Base-by-base conservation (phyloP, 192 early-diverging fungal genomes). In the Coemansia umbellata region DNA sequence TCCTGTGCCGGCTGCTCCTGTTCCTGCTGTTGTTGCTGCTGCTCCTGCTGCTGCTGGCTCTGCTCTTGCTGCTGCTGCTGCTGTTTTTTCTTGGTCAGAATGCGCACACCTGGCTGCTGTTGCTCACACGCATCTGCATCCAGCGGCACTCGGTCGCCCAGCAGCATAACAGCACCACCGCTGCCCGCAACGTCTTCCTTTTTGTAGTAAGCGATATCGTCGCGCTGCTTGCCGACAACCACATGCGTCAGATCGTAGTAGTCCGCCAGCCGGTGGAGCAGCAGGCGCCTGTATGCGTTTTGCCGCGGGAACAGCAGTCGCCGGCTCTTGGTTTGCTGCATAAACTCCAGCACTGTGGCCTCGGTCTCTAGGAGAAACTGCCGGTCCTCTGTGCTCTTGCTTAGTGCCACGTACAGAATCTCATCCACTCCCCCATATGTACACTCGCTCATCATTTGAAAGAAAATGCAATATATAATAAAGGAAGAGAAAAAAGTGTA, bases 201-300 rank as follows among this genome's bases (percentile, higher is more conserved):
- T 23, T 39, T 49, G 37, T 68, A 68, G 24, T 56, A 55, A 13
- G 49, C 58, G 2, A 68, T 52, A 21, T 68, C 65, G 15, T 68
- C 53, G n/a, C 50, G 33, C 14, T 36, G 21, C 2, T 31, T 35
- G 4, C 65, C 65, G 5, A 55, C 65, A 3, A 60, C 57, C 5
- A 68, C 65, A 32, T 68, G 65, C 0, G 11, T 41, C n/a, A 68
- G 23, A 1, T 27, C 15, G 15, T 68, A 60, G 35, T 68, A 55
- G 7, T 60, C 65, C 0, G 44, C 65, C 6, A 68, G 37, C 27
- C 60, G 60, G 22, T 68, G 65, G 1, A 68, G 28, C 3, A 68
- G 33, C 15, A 60, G 26, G 21, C 65, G 51, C 8, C 58, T 50
- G 35, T 60, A 68, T 19, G 65, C 55, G 58, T 68, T 68, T 40